Conservation (phyloP, 2,329 filamentous ascomycete species). For the Neonectria punicea region DNA sequence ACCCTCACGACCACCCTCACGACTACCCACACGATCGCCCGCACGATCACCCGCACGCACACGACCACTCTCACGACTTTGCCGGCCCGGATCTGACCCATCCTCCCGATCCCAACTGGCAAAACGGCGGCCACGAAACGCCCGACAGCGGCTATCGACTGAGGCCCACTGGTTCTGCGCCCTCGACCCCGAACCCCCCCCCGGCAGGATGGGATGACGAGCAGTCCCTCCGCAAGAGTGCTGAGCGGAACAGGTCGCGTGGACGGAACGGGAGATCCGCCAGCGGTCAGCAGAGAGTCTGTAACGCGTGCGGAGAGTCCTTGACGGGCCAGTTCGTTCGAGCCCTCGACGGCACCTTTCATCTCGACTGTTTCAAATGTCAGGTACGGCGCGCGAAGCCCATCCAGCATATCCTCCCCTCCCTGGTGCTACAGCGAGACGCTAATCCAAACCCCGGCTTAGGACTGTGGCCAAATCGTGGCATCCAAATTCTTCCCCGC, state of each 20-base stretch:
- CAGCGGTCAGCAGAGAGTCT: slow-evolving; percentile 72
- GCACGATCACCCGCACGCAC: too few species aligned
- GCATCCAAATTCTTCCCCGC: slow-evolving; percentile 99
- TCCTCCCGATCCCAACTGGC: slow-evolving; percentile 49
- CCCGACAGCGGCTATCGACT: slow-evolving; percentile 51
- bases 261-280: slow-evolving; percentile 63
- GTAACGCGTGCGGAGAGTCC: slow-evolving; percentile 88
- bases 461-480: slow-evolving; percentile 98
- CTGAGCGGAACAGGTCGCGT: slow-evolving; percentile 68
- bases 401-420: slow-evolving; percentile 2
- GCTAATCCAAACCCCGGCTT: slow-evolving; percentile 35
- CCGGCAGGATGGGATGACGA: slow-evolving; percentile 53
- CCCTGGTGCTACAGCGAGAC: slow-evolving; percentile 11
- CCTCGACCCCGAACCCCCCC: slow-evolving; percentile 46
- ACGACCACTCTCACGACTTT: slow-evolving; percentile 33
- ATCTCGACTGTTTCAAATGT: slow-evolving; percentile 98
- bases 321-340: slow-evolving; percentile 96
- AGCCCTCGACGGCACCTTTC: slow-evolving; percentile 91
- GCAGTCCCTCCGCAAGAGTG: slow-evolving; percentile 58
- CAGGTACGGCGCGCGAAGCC: slow-evolving; percentile 65
- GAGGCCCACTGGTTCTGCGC: slow-evolving; percentile 50
- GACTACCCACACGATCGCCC: background rate
- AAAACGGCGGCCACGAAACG: slow-evolving; percentile 50
- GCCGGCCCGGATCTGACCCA: slow-evolving; percentile 46
- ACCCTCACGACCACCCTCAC: background rate